Evolutionary conservation across 306 rosid species (phyloP).

Genomic region (Castanopsis chinensis): DNA sequence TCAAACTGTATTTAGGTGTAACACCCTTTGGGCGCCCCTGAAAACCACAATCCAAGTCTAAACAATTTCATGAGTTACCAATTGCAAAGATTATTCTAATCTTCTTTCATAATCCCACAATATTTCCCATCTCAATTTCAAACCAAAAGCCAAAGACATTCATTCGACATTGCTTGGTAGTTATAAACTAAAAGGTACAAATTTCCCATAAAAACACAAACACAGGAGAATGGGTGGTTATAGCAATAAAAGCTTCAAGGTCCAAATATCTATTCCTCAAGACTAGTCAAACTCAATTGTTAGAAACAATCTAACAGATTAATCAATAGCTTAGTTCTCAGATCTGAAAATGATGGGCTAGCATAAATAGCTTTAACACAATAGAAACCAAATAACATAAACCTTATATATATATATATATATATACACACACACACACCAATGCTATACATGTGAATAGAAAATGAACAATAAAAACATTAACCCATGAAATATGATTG

Average conservation of each 20-base stretch:
- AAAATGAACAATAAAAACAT: too few relatives aligned
- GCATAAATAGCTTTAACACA: neutral
- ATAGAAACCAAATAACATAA: too few relatives aligned
- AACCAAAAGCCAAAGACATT: neutral
- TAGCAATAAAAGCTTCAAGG: neutral
- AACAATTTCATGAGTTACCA: neutral
- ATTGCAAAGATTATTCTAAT: neutral
- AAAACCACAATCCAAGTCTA: slow-evolving; percentile 22
- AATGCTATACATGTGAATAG: too few relatives aligned
- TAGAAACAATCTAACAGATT: neutral
- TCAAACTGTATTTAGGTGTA: slow-evolving; percentile 89
- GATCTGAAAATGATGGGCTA: neutral
- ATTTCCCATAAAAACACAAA: neutral
- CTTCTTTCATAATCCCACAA: too few relatives aligned
- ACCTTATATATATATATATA: too few relatives aligned
- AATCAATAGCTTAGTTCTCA: neutral
- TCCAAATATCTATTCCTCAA: neutral
- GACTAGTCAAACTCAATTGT: neutral
- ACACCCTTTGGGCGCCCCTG: slow-evolving; percentile 99
- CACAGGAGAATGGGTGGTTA: too few relatives aligned
- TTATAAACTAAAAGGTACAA: neutral
- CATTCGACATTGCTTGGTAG: neutral
- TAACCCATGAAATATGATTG: too few relatives aligned
- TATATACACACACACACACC: too few relatives aligned
- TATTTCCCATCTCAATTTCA: neutral